These are phyloP conservation scores for Exophiala alcalophila DNA, from an alignment of 2,329 filamentous ascomycete species.

Conservation along the genomic window DNA sequence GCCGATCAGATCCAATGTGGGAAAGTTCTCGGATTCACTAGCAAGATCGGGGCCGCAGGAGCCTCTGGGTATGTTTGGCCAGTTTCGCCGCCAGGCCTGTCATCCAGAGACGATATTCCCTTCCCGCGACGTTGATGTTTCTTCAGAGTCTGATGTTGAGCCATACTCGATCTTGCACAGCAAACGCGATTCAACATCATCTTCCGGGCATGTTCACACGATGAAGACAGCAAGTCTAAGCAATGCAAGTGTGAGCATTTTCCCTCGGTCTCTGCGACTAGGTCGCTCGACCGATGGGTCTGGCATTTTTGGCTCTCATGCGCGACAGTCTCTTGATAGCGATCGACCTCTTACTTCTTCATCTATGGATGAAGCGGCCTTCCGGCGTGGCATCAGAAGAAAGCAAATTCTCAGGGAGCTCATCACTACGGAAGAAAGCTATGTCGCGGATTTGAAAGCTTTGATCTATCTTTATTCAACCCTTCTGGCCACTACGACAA, in stretches of 20 bases:
- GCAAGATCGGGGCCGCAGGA: too few species aligned
- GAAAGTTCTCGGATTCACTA: too few species aligned
- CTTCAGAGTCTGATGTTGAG: neutral
- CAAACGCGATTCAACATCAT: slow-evolving; percentile 68
- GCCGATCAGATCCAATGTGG: too few species aligned
- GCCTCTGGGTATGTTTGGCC: too few species aligned
- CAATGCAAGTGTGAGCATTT: slow-evolving; percentile 67
- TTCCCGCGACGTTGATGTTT: too few species aligned
- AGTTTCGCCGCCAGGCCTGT: too few species aligned
- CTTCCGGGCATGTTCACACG: slow-evolving; percentile 74
- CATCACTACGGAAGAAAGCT: slow-evolving; percentile 80
- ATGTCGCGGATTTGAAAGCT: slow-evolving; percentile 82
- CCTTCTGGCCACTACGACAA: slow-evolving; percentile 68
- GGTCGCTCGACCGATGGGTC: slow-evolving; percentile 63
- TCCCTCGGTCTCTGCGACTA: slow-evolving; percentile 58
- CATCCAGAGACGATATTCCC: too few species aligned
- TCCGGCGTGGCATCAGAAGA: slow-evolving; percentile 69
- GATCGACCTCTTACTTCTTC: slow-evolving; percentile 45
- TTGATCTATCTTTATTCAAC: slow-evolving; percentile 78
- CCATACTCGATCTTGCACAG: slow-evolving; percentile 8
- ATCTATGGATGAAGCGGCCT: slow-evolving; percentile 64
- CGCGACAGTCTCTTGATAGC: slow-evolving; percentile 61
- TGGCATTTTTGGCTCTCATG: slow-evolving; percentile 57
- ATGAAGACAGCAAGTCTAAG: slow-evolving; percentile 80
- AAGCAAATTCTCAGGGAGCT: slow-evolving; percentile 81